phyloP scores from a whole-genome alignment of 106 monocot genomes.

The Dendrobium nobile region DNA sequence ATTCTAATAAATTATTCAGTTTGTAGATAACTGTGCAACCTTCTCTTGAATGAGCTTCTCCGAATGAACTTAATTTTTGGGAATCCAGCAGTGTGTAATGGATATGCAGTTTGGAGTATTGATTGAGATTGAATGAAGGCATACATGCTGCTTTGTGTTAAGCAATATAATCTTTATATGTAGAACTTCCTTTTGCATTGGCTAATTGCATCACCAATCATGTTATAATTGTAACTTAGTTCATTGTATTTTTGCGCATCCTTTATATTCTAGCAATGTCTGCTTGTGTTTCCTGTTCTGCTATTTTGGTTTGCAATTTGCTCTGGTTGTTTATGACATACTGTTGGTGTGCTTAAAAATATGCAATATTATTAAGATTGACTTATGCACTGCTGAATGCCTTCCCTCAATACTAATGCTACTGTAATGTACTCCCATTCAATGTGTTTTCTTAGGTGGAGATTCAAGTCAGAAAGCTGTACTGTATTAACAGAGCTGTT shows the following conservation, averaged over 20 bases:
- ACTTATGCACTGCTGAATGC: background rate
- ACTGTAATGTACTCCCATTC: background rate
- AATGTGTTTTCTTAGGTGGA: slow-evolving; percentile 48
- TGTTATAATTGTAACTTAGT: background rate
- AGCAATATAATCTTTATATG: background rate
- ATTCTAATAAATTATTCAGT: background rate
- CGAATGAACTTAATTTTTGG: background rate
- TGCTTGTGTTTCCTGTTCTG: background rate
- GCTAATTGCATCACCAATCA: background rate
- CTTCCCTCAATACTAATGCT: background rate
- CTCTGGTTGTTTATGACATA: background rate
- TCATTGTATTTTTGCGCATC: background rate
- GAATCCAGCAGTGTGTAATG: background rate
- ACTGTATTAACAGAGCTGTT: slow-evolving; percentile 66
- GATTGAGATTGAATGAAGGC: background rate
- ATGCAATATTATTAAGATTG: background rate
- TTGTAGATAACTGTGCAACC: background rate
- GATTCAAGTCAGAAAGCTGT: slow-evolving; percentile 73
- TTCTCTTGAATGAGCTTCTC: background rate
- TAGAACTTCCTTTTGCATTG: background rate
- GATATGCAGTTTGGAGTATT: background rate
- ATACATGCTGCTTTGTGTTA: background rate
- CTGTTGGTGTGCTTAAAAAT: background rate
- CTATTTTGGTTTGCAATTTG: slow-evolving; percentile 1
- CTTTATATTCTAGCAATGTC: background rate